Percentiles rank a stretch among this genome's conserved stretches.
Evolutionary conservation across 2,329 filamentous ascomycete genomes (phyloP).

Genomic region (Diplocarpon mali): DNA sequence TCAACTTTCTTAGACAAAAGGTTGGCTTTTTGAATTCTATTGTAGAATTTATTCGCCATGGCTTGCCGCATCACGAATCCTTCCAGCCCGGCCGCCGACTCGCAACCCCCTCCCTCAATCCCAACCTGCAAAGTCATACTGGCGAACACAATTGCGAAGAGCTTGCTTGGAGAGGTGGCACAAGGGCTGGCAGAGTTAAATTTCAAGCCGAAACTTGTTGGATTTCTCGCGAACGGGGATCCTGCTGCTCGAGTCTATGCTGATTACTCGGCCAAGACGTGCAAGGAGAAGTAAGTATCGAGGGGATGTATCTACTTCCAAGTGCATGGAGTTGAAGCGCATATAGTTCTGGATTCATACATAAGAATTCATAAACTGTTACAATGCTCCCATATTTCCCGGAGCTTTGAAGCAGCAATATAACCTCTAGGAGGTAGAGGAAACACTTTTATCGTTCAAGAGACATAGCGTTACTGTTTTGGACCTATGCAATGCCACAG

Average conservation of each 20-base stretch:
- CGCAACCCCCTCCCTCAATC: neutral
- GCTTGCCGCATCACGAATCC: neutral
- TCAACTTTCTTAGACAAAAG: neutral
- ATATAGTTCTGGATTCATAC: no score
- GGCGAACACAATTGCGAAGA: constrained; percentile 77
- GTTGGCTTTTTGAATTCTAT: neutral
- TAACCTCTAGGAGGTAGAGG: no score
- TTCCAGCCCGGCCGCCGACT: neutral
- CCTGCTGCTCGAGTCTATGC: constrained; percentile 88
- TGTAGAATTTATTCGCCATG: neutral
- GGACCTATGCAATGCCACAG: no score
- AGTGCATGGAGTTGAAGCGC: neutral
- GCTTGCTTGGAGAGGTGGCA: constrained; percentile 65
- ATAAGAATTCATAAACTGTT: no score
- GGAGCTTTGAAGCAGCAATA: no score
- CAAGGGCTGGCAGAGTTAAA: constrained; percentile 63
- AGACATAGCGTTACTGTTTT: no score
- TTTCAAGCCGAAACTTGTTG: constrained; percentile 68
- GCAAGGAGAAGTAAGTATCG: constrained; percentile 74
- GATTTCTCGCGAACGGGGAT: constrained; percentile 86
- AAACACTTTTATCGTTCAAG: no score
- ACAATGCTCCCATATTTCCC: no score
- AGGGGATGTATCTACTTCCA: neutral
- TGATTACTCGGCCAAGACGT: constrained; percentile 95
- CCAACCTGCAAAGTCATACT: constrained; percentile 83